These are phyloP conservation scores for Fusarium metavorans DNA, from an alignment of 2,329 filamentous ascomycete species.

Conservation along the genomic window DNA sequence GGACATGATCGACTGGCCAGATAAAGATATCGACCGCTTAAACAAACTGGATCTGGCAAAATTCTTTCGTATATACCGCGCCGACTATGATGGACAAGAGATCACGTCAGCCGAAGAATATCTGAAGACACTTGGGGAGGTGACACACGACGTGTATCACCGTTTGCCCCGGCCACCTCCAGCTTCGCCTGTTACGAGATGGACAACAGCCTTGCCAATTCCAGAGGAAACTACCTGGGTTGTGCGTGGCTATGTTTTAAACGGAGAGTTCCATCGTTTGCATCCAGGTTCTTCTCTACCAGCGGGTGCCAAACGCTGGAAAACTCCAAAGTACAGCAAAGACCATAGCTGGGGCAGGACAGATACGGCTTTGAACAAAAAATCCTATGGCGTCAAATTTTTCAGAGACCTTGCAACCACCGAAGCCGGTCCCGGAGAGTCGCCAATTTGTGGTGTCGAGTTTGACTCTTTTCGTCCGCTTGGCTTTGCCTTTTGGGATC, in stretches of 20 bases:
- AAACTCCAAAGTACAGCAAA: neutral
- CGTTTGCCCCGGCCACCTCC: neutral
- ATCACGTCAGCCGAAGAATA: neutral
- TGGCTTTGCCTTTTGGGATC: conserved; percentile 36
- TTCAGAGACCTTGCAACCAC: neutral
- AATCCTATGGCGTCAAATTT: neutral
- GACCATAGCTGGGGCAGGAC: neutral
- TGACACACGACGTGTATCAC: neutral
- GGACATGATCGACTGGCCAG: neutral
- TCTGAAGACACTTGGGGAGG: neutral
- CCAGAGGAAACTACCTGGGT: neutral
- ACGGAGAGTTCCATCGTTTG: neutral
- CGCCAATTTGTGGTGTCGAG: conserved; percentile 16
- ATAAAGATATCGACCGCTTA: neutral
- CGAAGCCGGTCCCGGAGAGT: neutral
- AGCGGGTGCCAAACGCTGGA: neutral
- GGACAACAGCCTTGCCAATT: neutral
- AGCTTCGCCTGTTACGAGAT: neutral
- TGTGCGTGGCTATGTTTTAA: neutral
- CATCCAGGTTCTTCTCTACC: neutral
- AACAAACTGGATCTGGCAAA: neutral
- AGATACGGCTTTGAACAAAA: neutral
- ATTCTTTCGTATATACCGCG: neutral
- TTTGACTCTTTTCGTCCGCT: conserved; percentile 32
- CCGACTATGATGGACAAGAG: neutral